Conservation (phyloP, 306 rosid genomes). For the Dalbergia cochinchinensis region DNA sequence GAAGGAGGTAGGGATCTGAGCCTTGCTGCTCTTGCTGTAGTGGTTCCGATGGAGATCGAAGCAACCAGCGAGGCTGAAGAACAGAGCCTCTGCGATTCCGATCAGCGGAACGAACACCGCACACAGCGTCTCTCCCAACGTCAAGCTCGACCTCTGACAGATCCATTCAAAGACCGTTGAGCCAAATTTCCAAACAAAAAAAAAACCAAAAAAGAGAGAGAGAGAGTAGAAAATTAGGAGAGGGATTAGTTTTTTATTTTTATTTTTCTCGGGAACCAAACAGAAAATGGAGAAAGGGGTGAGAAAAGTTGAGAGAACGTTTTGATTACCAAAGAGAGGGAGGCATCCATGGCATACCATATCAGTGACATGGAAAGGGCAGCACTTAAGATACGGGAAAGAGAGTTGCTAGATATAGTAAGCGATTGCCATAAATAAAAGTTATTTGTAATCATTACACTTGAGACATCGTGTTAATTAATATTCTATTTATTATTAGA, state of each 20-base stretch:
- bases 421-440: too few species aligned
- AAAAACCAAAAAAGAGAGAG: not conserved
- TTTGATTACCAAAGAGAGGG: slow-evolving; percentile 10
- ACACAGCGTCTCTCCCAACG: slow-evolving; percentile 57
- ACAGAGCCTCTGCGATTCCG: slow-evolving; percentile 52
- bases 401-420: too few species aligned
- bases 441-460: too few species aligned
- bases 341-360: slow-evolving; percentile 20
- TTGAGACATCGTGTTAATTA: too few species aligned
- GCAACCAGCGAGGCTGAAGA: slow-evolving; percentile 58
- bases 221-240: not conserved
- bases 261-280: not conserved
- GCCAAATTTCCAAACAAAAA: not conserved
- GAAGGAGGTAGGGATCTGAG: slow-evolving; percentile 33
- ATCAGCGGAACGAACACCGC: slow-evolving; percentile 55
- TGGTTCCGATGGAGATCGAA: slow-evolving; percentile 37
- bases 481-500: too few species aligned
- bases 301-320: not conserved
- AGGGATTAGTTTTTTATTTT: not conserved
- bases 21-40: slow-evolving; percentile 16
- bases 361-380: not conserved
- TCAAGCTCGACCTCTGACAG: slow-evolving; percentile 56
- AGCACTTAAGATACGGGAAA: not conserved
- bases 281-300: not conserved
- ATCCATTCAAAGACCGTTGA: not conserved